phyloP scores from a whole-genome alignment of 352 stramenopile genomes.

The Phytophthora pisi region DNA sequence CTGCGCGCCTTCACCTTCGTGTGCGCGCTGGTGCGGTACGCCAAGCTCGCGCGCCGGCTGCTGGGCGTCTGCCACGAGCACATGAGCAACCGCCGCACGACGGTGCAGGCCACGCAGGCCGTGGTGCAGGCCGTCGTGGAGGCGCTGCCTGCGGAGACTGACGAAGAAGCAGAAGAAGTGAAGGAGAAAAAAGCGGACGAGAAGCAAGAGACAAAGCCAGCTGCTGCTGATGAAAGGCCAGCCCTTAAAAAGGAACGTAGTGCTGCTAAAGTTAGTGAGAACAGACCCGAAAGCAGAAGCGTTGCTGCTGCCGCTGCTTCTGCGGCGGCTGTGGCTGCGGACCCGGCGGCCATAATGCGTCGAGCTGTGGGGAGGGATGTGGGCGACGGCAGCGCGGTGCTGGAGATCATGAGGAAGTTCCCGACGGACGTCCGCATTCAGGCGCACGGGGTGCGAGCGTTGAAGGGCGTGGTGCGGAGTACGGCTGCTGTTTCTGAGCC shows the following conservation, averaged over 20 bases:
- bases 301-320: not conserved
- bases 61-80: conserved; percentile 51
- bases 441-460: conserved; percentile 49
- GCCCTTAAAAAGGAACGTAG: no score
- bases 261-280: not conserved
- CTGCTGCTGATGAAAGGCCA: not conserved
- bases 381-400: conserved; percentile 45
- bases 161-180: not conserved
- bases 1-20: conserved; percentile 40
- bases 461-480: conserved; percentile 50
- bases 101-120: conserved; percentile 37
- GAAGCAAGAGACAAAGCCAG: not conserved
- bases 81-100: conserved; percentile 34
- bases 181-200: conserved; percentile 1
- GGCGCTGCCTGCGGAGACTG: conserved; percentile 16
- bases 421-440: conserved; percentile 49
- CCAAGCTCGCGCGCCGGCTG: conserved; percentile 44
- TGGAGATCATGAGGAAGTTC: conserved; percentile 59
- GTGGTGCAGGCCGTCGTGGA: conserved; percentile 39
- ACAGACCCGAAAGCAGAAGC: not conserved
- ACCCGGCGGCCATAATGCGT: conserved; percentile 55
- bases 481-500: not conserved
- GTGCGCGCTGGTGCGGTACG: conserved; percentile 46
- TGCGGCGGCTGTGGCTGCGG: conserved; percentile 24
- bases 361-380: conserved; percentile 53